Evolutionary conservation across 805 yeast genomes (phyloP), one percentile per base, ranked within the genome.

Genomic region (Kregervanrija fluxuum): DNA sequence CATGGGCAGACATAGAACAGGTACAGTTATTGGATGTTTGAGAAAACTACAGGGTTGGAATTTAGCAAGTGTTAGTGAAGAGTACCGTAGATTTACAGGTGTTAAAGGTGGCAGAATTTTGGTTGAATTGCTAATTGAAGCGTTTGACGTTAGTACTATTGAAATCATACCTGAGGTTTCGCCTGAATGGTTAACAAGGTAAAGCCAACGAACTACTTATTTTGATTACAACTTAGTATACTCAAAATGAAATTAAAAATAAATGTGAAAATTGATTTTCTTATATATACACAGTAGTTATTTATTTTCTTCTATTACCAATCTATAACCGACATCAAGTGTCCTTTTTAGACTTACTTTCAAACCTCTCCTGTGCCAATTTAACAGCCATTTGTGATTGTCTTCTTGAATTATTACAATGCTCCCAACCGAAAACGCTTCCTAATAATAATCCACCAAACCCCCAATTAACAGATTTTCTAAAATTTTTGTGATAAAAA

Each of bases 1-100:
- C 11, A 93, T 93, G 99, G 99, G 99, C 0, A 71, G 99, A 53
- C 99, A 91, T 63, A 73, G 99, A 52, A 90, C 98, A 0, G 99
- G 99, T 1, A 90, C 98, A 0, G 96, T 93, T 3, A 79, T 93
- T 48, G 99, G 99, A 1, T 91, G 99, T 62, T 67, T 91, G 39
- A 70, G 99, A 50, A 74, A 96, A 48, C 68, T 93, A 14, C 97
- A 93, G 71, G 91, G 95, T n/a, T 91, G 99, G 99, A 93, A 95
- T 57, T 68, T 91, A 59, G 96, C 98, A 10, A 69, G 85, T 61
- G 93, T 91, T 1, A 79, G 89, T 45, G 99, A 91, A 61, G 99
- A 91, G 61, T 91, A 91, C 60, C 73, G 98, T 54, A 67, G 99
- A 45, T 93, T 90, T 61, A 86, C 97, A 0, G 98, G 98, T 0